Evolutionary conservation across 495 filamentous ascomycete genomes (phyloP).

Genomic region (Penicillium goetzii): DNA sequence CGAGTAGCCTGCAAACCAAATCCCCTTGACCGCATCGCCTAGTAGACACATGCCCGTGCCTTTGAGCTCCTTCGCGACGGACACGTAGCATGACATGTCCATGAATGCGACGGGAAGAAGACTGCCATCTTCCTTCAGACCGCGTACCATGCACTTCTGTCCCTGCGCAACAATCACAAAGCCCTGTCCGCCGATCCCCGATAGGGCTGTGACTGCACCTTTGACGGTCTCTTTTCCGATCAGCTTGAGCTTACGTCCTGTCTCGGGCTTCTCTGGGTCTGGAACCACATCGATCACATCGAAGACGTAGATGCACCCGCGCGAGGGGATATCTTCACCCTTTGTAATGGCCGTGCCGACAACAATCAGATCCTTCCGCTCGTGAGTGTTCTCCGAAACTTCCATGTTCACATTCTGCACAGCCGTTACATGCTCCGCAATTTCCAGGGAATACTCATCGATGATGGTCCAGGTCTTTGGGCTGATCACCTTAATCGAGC

Average conservation of each 20-base stretch:
- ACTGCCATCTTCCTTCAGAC: constrained; percentile 90
- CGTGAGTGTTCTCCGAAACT: constrained; percentile 84
- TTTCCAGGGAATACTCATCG: constrained; percentile 66
- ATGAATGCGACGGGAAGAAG: constrained; percentile 95
- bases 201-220: constrained; percentile 89
- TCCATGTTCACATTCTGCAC: constrained; percentile 85
- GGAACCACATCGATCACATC: constrained; percentile 90
- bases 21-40: constrained; percentile 86
- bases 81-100: constrained; percentile 94
- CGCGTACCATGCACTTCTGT: constrained; percentile 95
- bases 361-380: constrained; percentile 76
- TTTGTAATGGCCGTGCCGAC: constrained; percentile 82
- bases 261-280: constrained; percentile 82
- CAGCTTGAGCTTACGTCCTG: constrained; percentile 79
- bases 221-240: constrained; percentile 88
- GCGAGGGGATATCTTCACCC: constrained; percentile 85
- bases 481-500: constrained; percentile 72
- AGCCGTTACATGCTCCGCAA: constrained; percentile 75
- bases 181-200: constrained; percentile 86
- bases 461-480: constrained; percentile 76
- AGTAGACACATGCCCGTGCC: constrained; percentile 83
- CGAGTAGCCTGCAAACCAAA: constrained; percentile 94
- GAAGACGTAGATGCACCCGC: constrained; percentile 88
- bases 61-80: constrained; percentile 74
- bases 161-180: constrained; percentile 91